Evolutionary conservation across 768 basidiomycete species (phyloP).

Genomic region (Lentinus tigrinus): DNA sequence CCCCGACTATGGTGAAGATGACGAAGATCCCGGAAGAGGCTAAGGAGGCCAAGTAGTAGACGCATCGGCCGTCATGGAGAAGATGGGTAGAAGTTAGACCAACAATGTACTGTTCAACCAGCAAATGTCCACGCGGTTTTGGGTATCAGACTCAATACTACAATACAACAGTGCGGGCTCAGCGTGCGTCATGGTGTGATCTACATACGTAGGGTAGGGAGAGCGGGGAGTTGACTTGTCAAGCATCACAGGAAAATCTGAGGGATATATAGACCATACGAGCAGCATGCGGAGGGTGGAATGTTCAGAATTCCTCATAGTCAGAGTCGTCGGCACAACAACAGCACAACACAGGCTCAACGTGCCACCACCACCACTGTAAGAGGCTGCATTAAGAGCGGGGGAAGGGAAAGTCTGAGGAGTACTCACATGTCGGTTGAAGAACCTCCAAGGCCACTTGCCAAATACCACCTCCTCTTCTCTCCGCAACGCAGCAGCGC

Average conservation of each 20-base stretch:
- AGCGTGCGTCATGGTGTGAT: not conserved
- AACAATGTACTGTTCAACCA: not conserved
- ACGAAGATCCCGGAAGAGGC: not conserved
- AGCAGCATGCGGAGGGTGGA: not conserved
- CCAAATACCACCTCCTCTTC: conserved; percentile 62
- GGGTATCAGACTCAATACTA: not conserved
- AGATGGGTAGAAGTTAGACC: not conserved
- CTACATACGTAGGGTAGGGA: not conserved
- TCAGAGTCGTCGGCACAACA: conserved; percentile 54
- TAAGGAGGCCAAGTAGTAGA: not conserved
- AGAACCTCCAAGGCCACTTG: conserved; percentile 61
- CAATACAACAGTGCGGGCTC: not conserved
- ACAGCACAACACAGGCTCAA: conserved; percentile 65
- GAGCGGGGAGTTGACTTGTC: not conserved
- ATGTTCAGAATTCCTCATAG: conserved; percentile 38
- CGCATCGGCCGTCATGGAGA: not conserved
- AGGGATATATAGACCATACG: not conserved
- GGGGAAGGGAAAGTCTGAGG: not conserved
- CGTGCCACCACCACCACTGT: conserved; percentile 86
- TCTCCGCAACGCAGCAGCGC: conserved; percentile 37
- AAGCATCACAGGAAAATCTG: too few species aligned
- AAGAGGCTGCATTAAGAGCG: not conserved
- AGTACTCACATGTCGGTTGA: conserved; percentile 66
- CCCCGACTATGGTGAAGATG: conserved; percentile 87
- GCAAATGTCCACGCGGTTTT: not conserved